Conservation (phyloP, 192 early-diverging fungal genomes). For the Umbelopsis sp. region DNA sequence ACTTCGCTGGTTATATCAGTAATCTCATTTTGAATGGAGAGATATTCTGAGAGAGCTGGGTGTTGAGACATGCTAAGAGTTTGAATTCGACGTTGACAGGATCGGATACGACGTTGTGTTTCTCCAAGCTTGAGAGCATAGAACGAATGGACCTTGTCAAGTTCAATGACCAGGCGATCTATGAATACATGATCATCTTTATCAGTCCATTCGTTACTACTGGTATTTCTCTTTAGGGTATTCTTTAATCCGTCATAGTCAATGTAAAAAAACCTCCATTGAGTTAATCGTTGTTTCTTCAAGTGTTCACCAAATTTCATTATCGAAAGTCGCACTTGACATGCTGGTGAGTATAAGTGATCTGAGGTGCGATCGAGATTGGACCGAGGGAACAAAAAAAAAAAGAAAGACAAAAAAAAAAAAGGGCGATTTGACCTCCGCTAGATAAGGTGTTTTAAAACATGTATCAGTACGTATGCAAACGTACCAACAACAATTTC, state of each 20-base stretch:
- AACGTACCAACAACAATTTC: background rate
- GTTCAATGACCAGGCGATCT: slow-evolving; percentile 75
- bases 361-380: background rate
- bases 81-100: slow-evolving; percentile 56
- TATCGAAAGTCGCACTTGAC: background rate
- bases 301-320: slow-evolving; percentile 90
- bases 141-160: slow-evolving; percentile 80
- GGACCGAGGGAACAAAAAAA: too few relatives aligned
- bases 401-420: too few relatives aligned
- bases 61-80: background rate
- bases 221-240: slow-evolving; percentile 64
- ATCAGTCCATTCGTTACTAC: slow-evolving; percentile 60
- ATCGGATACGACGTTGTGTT: slow-evolving; percentile 64
- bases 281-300: slow-evolving; percentile 56
- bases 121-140: slow-evolving; percentile 70
- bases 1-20: slow-evolving; percentile 71
- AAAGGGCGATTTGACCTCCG: too few relatives aligned
- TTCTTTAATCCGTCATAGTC: slow-evolving; percentile 83
- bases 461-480: background rate
- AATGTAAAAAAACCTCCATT: slow-evolving; percentile 81
- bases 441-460: too few relatives aligned
- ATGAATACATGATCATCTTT: slow-evolving; percentile 85
- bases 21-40: slow-evolving; percentile 55
- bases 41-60: slow-evolving; percentile 38
- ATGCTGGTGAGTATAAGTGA: background rate